These are phyloP conservation scores for Dioscorea zingiberensis DNA, from an alignment of 106 monocot species.

Conservation along the genomic window DNA sequence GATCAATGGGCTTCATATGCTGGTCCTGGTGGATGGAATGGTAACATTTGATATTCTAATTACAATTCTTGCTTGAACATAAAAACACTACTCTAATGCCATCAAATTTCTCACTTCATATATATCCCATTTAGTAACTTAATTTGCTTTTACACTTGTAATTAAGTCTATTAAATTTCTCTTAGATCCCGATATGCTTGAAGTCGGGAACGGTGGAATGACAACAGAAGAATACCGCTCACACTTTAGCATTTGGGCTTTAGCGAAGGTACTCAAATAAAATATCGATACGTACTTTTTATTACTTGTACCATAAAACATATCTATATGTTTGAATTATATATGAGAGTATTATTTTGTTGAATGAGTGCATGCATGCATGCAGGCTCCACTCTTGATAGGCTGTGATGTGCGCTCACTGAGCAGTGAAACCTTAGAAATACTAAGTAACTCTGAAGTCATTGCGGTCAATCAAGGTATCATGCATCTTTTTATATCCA, in stretches of 20 bases:
- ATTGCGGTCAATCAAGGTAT: conserved; percentile 19
- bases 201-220: conserved; percentile 93
- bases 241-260: conserved; percentile 95
- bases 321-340: neutral
- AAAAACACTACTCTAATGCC: no score
- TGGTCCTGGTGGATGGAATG: conserved; percentile 88
- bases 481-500: no score
- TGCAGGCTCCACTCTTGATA: conserved; percentile 86
- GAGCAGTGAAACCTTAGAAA: conserved; percentile 47
- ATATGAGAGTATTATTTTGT: no score
- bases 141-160: no score
- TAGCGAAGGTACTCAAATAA: conserved; percentile 50
- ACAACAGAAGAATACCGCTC: conserved; percentile 71
- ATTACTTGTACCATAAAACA: neutral
- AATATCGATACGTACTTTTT: neutral
- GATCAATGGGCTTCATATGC: conserved; percentile 79
- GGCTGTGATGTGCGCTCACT: conserved; percentile 78
- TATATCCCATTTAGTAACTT: no score
- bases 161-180: no score
- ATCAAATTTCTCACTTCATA: no score
- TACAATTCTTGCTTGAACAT: no score
- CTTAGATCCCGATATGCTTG: conserved; percentile 91
- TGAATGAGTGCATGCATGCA: no score
- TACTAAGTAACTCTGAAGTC: conserved; percentile 47
- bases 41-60: conserved; percentile 22